Evolutionary conservation across 257 asterid genomes (phyloP).

Genomic region (Solanum ossicruentum): DNA sequence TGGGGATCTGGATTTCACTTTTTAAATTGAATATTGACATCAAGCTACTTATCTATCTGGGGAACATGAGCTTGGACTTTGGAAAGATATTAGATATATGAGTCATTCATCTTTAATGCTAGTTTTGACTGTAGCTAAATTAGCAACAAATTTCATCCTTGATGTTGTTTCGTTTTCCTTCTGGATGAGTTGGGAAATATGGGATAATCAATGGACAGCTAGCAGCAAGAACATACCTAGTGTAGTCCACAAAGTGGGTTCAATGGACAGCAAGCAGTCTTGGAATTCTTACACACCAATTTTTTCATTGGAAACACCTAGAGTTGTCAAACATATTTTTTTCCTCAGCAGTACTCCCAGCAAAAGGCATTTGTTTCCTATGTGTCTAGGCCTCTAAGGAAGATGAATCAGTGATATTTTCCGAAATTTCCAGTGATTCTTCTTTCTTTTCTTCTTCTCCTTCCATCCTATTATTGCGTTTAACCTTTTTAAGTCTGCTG

Average conservation of each 20-base stretch:
- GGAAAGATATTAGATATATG: background rate
- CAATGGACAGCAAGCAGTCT: background rate
- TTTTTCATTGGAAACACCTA: background rate
- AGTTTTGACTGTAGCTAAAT: background rate
- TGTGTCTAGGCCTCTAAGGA: background rate
- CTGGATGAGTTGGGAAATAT: background rate
- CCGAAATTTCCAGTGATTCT: background rate
- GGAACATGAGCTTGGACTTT: background rate
- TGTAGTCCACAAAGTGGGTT: too few relatives aligned
- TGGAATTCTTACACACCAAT: background rate
- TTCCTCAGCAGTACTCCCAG: background rate
- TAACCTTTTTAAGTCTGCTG: background rate
- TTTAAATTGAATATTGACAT: background rate
- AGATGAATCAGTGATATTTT: background rate
- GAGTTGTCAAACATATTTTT: background rate
- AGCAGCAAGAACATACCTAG: background rate
- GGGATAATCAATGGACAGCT: background rate
- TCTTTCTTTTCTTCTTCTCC: background rate
- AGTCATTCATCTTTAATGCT: background rate
- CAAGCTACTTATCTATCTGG: background rate
- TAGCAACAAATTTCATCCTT: background rate
- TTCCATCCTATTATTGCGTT: background rate
- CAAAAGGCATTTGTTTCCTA: background rate
- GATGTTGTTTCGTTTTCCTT: background rate
- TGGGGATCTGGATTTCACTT: background rate